phyloP scores from a whole-genome alignment of 2,329 filamentous ascomycete genomes.

The Escovopsis weberi region DNA sequence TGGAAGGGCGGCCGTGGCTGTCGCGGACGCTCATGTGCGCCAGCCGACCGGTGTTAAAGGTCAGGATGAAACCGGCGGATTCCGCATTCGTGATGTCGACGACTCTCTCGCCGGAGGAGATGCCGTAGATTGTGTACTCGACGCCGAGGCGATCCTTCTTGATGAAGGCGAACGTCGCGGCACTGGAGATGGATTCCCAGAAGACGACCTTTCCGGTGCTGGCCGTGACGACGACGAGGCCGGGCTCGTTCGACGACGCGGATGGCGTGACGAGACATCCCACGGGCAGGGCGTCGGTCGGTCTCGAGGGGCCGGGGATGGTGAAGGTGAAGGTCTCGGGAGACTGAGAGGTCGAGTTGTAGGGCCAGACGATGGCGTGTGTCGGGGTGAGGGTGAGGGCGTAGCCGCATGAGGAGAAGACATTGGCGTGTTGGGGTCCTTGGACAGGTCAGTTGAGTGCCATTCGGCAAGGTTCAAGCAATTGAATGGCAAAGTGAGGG shows the following conservation, averaged over 20 bases:
- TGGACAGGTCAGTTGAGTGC: constrained; percentile 8
- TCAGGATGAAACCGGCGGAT: constrained; percentile 69
- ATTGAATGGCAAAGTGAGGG: too few species aligned
- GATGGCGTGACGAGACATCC: constrained; percentile 72
- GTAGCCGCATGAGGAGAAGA: constrained; percentile 53
- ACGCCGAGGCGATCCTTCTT: constrained; percentile 69
- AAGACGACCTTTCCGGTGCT: constrained; percentile 75
- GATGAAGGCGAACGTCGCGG: constrained; percentile 69
- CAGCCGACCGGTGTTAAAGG: constrained; percentile 72
- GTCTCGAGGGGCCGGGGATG: constrained; percentile 57
- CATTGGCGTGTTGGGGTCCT: constrained; percentile 52
- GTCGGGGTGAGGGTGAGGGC: constrained; percentile 69
- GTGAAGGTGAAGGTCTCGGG: constrained; percentile 70
- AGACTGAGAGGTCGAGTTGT: constrained; percentile 51
- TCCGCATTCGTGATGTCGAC: constrained; percentile 71
- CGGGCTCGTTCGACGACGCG: constrained; percentile 64
- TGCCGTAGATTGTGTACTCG: constrained; percentile 56
- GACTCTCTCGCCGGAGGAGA: constrained; percentile 67
- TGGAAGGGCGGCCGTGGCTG: constrained; percentile 67
- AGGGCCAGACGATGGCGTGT: constrained; percentile 83
- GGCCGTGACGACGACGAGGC: constrained; percentile 75
- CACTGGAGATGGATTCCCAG: constrained; percentile 90
- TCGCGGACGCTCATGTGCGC: constrained; percentile 81
- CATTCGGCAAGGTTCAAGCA: not conserved
- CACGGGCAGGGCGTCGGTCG: constrained; percentile 60